Base-by-base conservation (phyloP, 2,329 filamentous ascomycete genomes). In the Colletotrichum shisoi region DNA sequence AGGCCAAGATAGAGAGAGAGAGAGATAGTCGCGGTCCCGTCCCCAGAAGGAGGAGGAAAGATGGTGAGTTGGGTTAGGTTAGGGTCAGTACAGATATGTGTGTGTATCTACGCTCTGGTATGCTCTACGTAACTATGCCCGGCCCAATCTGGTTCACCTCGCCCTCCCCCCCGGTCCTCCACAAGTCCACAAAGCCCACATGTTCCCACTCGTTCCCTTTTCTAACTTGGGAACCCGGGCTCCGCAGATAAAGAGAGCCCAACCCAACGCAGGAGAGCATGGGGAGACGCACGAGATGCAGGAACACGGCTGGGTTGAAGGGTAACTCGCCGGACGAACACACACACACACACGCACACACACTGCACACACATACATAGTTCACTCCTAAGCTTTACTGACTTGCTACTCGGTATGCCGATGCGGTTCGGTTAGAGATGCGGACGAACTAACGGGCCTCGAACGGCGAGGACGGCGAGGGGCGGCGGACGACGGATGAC, bases 11-110 rank as follows among this genome's bases (percentile, higher is more conserved):
- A 13, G 19, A n/a, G 4, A 21, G 19, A n/a, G 4, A 21, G 24
- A 34, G 17, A 57, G 54, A 57, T 57, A 57, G 45, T 57, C 54
- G 54, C 54, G 54, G 54, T 57, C 40, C 54, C 54, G 48, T 51
- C 27, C 27, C 27, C 7, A 1, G 2, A 31, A 31, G 7, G 27
- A 31, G 27, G 27, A 31, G 27, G 27, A n/a, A 34, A 1, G 54
- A 24, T n/a, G 51, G 49, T 52, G 49, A 17, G 31, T 37, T 13
- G 17, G 40, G 40, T 42, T 15, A 17, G 17, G 42, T 17, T 44
- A 17, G 8, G 44, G 44, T 45, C n/a, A 6, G 1, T 31, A 12
- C 21, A 21, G 21, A 3, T 21, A 21, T 21, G 21, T 9, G 8
- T 21, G n/a, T 24, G 27, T 52, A n/a, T 52, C 49, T 34, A 17